These are phyloP conservation scores for Leptographium wingfieldii DNA, from an alignment of 2,329 filamentous ascomycete species.

Conservation along the genomic window DNA sequence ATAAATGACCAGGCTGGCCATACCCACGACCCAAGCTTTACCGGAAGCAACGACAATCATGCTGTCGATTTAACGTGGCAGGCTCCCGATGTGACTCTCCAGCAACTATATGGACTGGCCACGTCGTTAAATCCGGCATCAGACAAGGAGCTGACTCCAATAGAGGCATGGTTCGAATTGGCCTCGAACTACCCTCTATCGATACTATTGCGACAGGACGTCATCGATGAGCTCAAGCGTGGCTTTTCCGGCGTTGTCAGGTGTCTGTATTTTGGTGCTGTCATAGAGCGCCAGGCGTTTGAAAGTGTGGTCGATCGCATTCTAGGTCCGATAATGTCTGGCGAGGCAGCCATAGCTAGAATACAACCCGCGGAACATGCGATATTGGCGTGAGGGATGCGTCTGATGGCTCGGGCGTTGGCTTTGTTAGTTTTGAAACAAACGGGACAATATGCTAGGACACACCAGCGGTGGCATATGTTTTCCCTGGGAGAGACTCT, in stretches of 20 bases:
- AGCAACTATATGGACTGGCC: slow-evolving; percentile 31
- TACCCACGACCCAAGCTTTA: neutral
- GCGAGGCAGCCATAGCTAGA: neutral
- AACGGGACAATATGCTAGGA: neutral
- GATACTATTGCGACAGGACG: slow-evolving; percentile 21
- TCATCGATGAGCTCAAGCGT: slow-evolving; percentile 25
- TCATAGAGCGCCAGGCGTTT: slow-evolving; percentile 32
- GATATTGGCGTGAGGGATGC: neutral
- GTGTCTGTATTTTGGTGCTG: slow-evolving; percentile 35
- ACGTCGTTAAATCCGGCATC: slow-evolving; percentile 27
- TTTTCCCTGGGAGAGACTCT: neutral
- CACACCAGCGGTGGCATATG: too few relatives aligned
- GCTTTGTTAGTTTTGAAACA: neutral
- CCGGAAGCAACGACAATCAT: neutral
- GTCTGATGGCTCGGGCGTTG: neutral
- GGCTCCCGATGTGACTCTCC: slow-evolving; percentile 27
- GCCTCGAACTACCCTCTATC: slow-evolving; percentile 26
- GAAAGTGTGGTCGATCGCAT: slow-evolving; percentile 32
- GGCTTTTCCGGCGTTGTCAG: slow-evolving; percentile 31
- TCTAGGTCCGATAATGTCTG: slow-evolving; percentile 16
- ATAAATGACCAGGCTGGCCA: neutral
- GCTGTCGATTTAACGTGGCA: slow-evolving; percentile 22
- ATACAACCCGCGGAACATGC: neutral
- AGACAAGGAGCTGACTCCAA: slow-evolving; percentile 32
- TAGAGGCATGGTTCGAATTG: slow-evolving; percentile 44